Evolutionary conservation across 306 rosid genomes (phyloP), one percentile per base, ranked within the genome.

Genomic region (Vicia sativa): DNA sequence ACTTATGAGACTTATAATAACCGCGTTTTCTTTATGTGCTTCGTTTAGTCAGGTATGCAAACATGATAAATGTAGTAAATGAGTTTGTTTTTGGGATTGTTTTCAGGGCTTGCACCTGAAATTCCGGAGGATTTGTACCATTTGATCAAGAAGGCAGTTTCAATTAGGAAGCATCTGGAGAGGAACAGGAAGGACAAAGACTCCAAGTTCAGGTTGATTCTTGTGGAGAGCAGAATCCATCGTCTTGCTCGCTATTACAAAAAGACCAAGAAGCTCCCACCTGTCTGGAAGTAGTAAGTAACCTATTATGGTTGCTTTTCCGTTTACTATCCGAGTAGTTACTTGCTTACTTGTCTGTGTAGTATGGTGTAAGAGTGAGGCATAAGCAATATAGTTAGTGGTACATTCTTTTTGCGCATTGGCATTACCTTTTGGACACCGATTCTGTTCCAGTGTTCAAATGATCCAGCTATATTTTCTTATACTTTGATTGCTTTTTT

Each of bases 91-190:
- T 56, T 12, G 43, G 13, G 9, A 18, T 45, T 70, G 55, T 4
- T 62, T 64, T 76, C 65, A 91, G 97, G 90, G 6, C 93, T 91
- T 70, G 97, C 91, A 5, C 97, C 97, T 39, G 97, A 88, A 64
- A 88, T 91, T 28, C 97, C 97, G 0, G 97, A 91, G 96, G 97
- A 91, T 77, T 79, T 91, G 64, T 91, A 91, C 84, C 96, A 88
- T 74, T 85, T 91, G 80, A 91, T 91, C 65, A 91, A 91, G 87
- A 91, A 88, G 73, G 97, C 96, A 0, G 96, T 91, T 38, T 88
- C 96, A 0, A 85, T 88, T 4, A 73, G 96, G 72, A 91, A 88
- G 91, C 96, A 88, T 88, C 54, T 91, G 67, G 96, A 91, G 83
- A 91, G 96, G 81, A 91, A 91, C 59, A 86, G 96, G 16, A 88